A percentile compares a stretch with the other conserved stretches of the same genome.
These are phyloP conservation scores for Grosmannia serpens DNA, from an alignment of 2,329 filamentous ascomycete species.

Conservation along the genomic window DNA sequence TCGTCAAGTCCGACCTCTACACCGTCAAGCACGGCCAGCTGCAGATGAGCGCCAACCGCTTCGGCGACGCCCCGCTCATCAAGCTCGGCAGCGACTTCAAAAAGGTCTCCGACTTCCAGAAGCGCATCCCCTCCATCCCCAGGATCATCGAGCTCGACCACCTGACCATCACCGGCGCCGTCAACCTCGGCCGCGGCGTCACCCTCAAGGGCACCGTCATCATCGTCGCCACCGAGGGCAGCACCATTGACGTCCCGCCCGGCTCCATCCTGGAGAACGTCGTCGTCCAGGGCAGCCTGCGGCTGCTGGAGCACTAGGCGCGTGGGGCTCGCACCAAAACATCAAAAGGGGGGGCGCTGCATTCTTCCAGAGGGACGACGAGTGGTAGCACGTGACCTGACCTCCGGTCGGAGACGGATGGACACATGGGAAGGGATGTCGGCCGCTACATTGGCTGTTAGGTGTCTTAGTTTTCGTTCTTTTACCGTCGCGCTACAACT, in stretches of 20 bases:
- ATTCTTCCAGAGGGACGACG: background rate
- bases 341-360: background rate
- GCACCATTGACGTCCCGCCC: constrained; percentile 94
- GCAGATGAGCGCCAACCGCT: constrained; percentile 90
- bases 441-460: background rate
- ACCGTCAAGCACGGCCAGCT: constrained; percentile 97
- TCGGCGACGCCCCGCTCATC: constrained; percentile 93
- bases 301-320: constrained; percentile 52
- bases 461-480: background rate
- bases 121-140: constrained; percentile 75
- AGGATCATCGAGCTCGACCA: constrained; percentile 90
- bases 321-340: too few species aligned
- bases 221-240: constrained; percentile 94
- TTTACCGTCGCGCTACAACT: background rate
- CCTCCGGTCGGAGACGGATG: background rate
- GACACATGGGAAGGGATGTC: background rate
- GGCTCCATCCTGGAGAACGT: constrained; percentile 98
- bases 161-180: constrained; percentile 92
- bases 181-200: constrained; percentile 92
- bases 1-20: constrained; percentile 99
- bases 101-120: constrained; percentile 97
- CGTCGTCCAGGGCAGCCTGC: constrained; percentile 93
- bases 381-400: background rate
- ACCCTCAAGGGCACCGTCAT: constrained; percentile 98
- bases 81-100: constrained; percentile 99